phyloP scores from a whole-genome alignment of 78 protist genomes.

The Cavenderia fasciculata region DNA sequence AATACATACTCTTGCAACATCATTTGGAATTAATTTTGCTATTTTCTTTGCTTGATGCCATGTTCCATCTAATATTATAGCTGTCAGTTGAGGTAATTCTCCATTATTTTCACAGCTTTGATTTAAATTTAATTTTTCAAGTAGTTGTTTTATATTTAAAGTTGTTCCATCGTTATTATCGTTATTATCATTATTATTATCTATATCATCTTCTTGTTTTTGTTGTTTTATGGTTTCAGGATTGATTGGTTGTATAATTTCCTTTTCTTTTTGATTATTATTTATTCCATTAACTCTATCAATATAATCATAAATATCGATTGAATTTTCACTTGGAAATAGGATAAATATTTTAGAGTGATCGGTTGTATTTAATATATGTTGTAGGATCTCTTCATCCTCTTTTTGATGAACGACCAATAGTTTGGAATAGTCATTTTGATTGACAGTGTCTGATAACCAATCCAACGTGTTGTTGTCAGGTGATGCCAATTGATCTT shows the following conservation, averaged over 20 bases:
- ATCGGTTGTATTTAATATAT: not conserved
- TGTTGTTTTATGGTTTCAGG: not conserved
- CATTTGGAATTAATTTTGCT: slow-evolving; percentile 26
- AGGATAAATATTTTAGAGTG: slow-evolving; percentile 14
- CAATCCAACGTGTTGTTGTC: not conserved
- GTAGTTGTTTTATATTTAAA: slow-evolving; percentile 35
- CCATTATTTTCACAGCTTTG: not conserved
- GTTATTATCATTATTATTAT: not conserved
- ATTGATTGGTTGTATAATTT: not conserved
- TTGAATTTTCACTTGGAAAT: slow-evolving; percentile 37
- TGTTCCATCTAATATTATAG: slow-evolving; percentile 61
- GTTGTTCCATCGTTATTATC: not conserved
- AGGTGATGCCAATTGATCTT: not conserved
- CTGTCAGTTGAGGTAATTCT: slow-evolving; percentile 15
- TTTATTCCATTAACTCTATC: not conserved
- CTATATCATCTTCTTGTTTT: not conserved
- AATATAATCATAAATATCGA: slow-evolving; percentile 11
- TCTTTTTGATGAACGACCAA: slow-evolving; percentile 12
- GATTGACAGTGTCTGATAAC: not conserved
- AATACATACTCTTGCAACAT: slow-evolving; percentile 31
- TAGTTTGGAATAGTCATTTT: not conserved
- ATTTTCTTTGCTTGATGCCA: slow-evolving; percentile 65
- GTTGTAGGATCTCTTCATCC: slow-evolving; percentile 11
- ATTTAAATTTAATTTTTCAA: slow-evolving; percentile 13
- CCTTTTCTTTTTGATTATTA: not conserved